Evolutionary conservation across 805 yeast genomes (phyloP), one percentile per base, ranked within the genome.

Genomic region (Ogataea paradorogensis): DNA sequence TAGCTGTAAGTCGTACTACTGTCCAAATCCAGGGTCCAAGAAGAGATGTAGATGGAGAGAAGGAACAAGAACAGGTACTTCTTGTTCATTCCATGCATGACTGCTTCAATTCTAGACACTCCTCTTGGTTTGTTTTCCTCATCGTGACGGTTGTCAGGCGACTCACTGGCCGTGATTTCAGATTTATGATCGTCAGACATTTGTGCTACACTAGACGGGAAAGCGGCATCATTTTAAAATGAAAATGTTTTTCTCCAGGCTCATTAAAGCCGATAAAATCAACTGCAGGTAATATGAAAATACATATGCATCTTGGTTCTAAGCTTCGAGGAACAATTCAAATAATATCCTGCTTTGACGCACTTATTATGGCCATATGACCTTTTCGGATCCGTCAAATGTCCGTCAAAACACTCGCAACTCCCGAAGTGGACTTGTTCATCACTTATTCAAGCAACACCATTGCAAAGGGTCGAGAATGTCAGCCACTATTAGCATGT

Each of bases 1-100:
- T 62, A 65, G 41, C 49, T 59, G 22, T 42, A 55, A 7, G 67
- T 61, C 22, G 70, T 63, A 5, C 56, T 40, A 15, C 53, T 43
- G 37, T 65, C 66, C 15, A 66, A 52, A 15, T 62, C 40, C 20
- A 42, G 31, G 9, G 48, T 52, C 66, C 65, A 63, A 4, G 63
- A 50, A 40, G 96, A 96, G 48, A 63, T 80, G 40, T 88, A 96
- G 95, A 82, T 89, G 82, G 90, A 87, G 58, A 89, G 72, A 49
- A 44, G 67, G 34, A 30, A 52, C 9, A 37, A 11, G 5, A 24
- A 4, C 25, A 24, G 9, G 18, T 24, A 23, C n/a, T 30, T 36
- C 9, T 26, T 31, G 15, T 18, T 16, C 22, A 37, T 18, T 4
- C 26, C 20, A 6, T 21, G 11, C 13, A 30, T 37, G n/a, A 37